Percentiles rank a stretch among this genome's conserved stretches.
phyloP scores from a whole-genome alignment of 257 asterid species.

The Solanum bukasovii region DNA sequence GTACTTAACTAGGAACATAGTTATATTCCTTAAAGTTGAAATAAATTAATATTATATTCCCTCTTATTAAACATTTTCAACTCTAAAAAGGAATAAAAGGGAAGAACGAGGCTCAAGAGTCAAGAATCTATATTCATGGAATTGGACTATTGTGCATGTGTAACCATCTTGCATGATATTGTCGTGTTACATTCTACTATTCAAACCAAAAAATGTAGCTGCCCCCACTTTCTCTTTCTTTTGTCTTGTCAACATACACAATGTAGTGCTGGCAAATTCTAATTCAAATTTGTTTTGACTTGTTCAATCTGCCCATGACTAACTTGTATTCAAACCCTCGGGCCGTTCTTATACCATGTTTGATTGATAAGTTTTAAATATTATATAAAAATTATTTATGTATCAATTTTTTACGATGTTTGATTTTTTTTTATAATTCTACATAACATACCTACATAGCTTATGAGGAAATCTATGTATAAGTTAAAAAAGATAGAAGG shows the following conservation, averaged over 20 bases:
- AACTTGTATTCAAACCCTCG: too few species aligned
- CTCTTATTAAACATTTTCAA: not conserved
- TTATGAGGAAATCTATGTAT: too few species aligned
- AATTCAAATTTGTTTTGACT: not conserved
- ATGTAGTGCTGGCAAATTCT: not conserved
- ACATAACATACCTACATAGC: too few species aligned
- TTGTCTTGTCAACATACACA: not conserved
- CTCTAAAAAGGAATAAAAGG: not conserved
- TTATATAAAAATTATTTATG: too few species aligned
- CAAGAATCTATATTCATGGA: not conserved
- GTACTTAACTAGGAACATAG: not conserved
- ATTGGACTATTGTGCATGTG: not conserved
- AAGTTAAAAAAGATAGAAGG: too few species aligned
- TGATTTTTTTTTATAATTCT: too few species aligned
- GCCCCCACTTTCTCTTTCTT: not conserved
- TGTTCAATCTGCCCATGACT: too few species aligned
- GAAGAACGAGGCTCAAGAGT: not conserved
- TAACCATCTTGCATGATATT: not conserved
- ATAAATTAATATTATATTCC: not conserved
- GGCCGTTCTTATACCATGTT: too few species aligned
- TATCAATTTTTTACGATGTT: too few species aligned
- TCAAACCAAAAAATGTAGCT: not conserved
- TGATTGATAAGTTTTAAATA: too few species aligned
- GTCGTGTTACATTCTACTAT: not conserved
- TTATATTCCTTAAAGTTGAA: not conserved